Base-by-base conservation (phyloP, 2,329 filamentous ascomycete species). In the Nothophaeocryptopus gaeumannii region DNA sequence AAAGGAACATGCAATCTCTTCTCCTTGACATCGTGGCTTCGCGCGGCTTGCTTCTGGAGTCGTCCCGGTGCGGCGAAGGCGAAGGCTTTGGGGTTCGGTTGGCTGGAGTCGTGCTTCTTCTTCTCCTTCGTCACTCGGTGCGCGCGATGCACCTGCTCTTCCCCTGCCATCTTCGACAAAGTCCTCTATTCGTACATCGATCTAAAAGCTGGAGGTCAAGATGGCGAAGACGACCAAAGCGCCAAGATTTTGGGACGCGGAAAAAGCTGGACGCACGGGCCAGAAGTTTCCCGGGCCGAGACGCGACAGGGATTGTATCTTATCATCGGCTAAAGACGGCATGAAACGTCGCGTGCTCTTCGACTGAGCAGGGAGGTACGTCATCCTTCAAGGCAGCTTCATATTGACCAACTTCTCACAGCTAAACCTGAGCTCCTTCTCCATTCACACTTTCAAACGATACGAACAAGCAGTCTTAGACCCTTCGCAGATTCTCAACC, bases 1-100 rank as follows among this genome's bases (percentile, higher is more conserved):
- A 96, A 86, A 38, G 93, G 93, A 13, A 99, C 93, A 78, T 99
- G 95, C 34, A 97, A 79, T 52, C 92, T 83, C 73, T 95, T 96
- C 73, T 99, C 95, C 79, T 89, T 93, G 71, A 96, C 84, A 79
- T 89, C 85, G 64, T 84, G 79, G 51, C 84, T 86, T 65, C 87
- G 78, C 45, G 84, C 83, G 5, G 85, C 87, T 58, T 88, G 82
- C 69, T 84, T 86, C 53, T 86, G 83, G 61, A 92, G 79, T 66
- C 86, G 87, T 56, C 90, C 91, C 1, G 91, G 89, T 54, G 86
- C 85, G 36, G 88, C 79, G 68, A 87, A 89, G 47, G 89, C 86
- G 70, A 96, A 96, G 11, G 91, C 91, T 73, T 96, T 96, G 2
- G 89, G 88, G 67, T 96, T 96, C 56, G 76, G 78, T 47, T 88